Evolutionary conservation across 768 basidiomycete species (phyloP).

Genomic region (Coprinopsis cinerea): DNA sequence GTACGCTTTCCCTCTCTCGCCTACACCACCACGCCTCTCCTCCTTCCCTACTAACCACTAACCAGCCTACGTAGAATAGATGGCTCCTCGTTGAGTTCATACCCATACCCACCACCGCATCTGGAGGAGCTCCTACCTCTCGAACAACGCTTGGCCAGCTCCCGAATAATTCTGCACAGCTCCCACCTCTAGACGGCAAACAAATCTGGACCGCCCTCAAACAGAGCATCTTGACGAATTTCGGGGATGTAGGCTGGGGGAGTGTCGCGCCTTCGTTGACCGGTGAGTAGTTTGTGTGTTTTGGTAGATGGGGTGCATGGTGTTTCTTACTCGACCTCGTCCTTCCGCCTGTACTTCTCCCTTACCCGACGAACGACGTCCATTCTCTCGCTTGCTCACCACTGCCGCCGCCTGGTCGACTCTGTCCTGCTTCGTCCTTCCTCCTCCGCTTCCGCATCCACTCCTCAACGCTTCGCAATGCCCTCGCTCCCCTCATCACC

Average conservation of each 20-base stretch:
- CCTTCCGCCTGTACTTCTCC: too few relatives aligned
- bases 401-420: too few relatives aligned
- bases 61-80: slow-evolving; percentile 53
- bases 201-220: slow-evolving; percentile 64
- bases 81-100: slow-evolving; percentile 89
- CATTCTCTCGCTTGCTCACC: too few relatives aligned
- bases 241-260: slow-evolving; percentile 87
- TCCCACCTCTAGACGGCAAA: slow-evolving; percentile 45
- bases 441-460: too few relatives aligned
- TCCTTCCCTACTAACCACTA: slow-evolving; percentile 2
- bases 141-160: too few relatives aligned
- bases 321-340: neutral
- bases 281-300: slow-evolving; percentile 35
- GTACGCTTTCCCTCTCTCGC: too few relatives aligned
- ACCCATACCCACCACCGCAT: slow-evolving; percentile 25
- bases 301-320: neutral
- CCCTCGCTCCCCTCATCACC: neutral
- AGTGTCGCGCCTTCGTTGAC: slow-evolving; percentile 65
- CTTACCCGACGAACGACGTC: too few relatives aligned
- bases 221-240: slow-evolving; percentile 63
- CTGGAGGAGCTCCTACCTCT: too few relatives aligned
- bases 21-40: too few relatives aligned
- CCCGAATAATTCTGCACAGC: slow-evolving; percentile 18
- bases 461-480: neutral
- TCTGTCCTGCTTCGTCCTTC: too few relatives aligned